Percentiles rank a stretch among this genome's conserved stretches.
These are phyloP conservation scores for Mortierella sp. DNA, from an alignment of 371 early-diverging fungal species.

Conservation along the genomic window DNA sequence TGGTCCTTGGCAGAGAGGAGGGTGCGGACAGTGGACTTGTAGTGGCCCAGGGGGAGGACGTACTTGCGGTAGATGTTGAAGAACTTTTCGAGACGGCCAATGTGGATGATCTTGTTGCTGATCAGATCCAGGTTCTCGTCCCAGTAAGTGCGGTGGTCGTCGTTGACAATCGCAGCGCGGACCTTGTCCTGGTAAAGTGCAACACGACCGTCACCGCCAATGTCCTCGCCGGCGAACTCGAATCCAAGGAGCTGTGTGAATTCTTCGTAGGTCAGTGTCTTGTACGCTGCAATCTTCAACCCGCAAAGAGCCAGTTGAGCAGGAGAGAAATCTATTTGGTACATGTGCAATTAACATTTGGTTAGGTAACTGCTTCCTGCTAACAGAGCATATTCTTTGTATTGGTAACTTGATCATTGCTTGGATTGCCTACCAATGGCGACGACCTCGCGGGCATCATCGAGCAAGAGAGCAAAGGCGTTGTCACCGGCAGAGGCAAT, in stretches of 20 bases:
- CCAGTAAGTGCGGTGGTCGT: constrained; percentile 51
- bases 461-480: constrained; percentile 50
- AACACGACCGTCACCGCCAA: constrained; percentile 54
- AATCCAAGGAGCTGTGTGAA: constrained; percentile 56
- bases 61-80: constrained; percentile 53
- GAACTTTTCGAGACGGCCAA: constrained; percentile 56
- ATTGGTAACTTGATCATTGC: background rate
- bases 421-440: constrained; percentile 43
- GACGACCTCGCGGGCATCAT: constrained; percentile 52
- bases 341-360: background rate
- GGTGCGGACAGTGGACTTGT: constrained; percentile 32
- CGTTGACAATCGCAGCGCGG: constrained; percentile 36
- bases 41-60: constrained; percentile 41
- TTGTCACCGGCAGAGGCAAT: constrained; percentile 58
- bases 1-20: constrained; percentile 34
- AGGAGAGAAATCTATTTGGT: constrained; percentile 45
- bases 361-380: background rate
- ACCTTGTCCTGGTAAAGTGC: constrained; percentile 49
- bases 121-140: constrained; percentile 54
- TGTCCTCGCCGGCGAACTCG: constrained; percentile 41
- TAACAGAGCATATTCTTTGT: background rate
- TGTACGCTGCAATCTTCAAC: constrained; percentile 56
- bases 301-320: constrained; percentile 56
- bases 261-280: constrained; percentile 44
- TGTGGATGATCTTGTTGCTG: constrained; percentile 52